Evolutionary conservation across 805 yeast genomes (phyloP), one percentile per base, ranked within the genome.

Genomic region (Alloascoidea hylecoeti): DNA sequence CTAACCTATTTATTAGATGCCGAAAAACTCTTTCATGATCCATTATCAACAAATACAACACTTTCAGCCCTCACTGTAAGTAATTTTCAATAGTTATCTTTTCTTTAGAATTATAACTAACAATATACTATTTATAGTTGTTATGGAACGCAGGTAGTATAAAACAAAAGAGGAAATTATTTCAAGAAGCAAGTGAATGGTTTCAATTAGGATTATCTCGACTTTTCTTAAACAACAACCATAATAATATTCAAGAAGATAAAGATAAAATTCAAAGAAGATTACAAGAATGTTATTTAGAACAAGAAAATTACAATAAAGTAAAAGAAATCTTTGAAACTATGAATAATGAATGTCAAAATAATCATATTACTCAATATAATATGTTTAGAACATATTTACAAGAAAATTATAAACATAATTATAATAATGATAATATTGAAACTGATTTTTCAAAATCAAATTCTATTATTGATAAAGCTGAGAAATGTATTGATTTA

Each of bases 91-190:
- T n/a, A n/a, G 30, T 9, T n/a, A 9, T 23, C 30, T n/a, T 9
- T 9, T 23, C n/a, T 23, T n/a, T 9, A 9, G 13, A 23, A 9
- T 23, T 9, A n/a, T 23, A 23, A 23, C 9, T 23, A 9, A 23
- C 9, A 23, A 9, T 23, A 23, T 9, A 9, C 9, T 9, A n/a
- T 23, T 9, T 23, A 9, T 23, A 23, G 30, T 23, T 23, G n/a
- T 23, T 23, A 23, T 23, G 30, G 30, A 23, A 23, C 30, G 30
- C 30, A 23, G 30, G 30, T 9, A 23, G 30, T 23, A 9, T 23
- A 23, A 23, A 23, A n/a, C 9, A 9, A n/a, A 23, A 23, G 30
- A n/a, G 13, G 13, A n/a, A n/a, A 23, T 23, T 23, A 23, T 23
- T 23, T n/a, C 9, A 23, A 23, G 30, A 23, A 23, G 30, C 30